Conservation (phyloP, 139 green algal species). For the Parachlorella kessleri region DNA sequence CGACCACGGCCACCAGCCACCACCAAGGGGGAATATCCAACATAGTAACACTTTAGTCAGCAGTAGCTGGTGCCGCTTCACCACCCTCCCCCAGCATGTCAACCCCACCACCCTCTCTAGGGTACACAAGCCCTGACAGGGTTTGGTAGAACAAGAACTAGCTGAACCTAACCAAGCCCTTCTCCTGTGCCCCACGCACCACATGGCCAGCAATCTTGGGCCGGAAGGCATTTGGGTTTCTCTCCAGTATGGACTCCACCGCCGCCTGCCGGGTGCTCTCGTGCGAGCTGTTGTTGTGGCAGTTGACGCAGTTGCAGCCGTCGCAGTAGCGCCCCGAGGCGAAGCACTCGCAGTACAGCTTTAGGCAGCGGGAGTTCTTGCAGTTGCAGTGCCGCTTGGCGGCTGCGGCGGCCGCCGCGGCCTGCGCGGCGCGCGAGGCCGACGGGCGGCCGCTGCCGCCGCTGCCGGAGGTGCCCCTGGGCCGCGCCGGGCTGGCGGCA, state of each 20-base stretch:
- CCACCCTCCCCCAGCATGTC: too few relatives aligned
- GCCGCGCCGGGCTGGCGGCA: too few relatives aligned
- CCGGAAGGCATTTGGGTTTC: conserved; percentile 90
- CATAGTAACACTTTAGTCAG: too few relatives aligned
- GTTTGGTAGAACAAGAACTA: too few relatives aligned
- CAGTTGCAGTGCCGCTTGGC: conserved; percentile 77
- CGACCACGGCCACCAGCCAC: too few relatives aligned
- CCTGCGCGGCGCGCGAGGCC: background rate
- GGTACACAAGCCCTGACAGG: too few relatives aligned
- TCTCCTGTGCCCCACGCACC: too few relatives aligned
- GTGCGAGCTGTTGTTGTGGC: conserved; percentile 85
- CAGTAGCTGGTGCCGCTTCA: too few relatives aligned
- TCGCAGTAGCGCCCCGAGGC: conserved; percentile 45
- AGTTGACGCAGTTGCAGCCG: conserved; percentile 89
- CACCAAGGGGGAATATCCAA: too few relatives aligned
- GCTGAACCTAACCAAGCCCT: too few relatives aligned
- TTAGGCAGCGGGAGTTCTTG: conserved; percentile 89
- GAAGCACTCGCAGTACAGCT: conserved; percentile 92
- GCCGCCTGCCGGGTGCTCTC: conserved; percentile 73
- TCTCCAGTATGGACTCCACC: conserved; percentile 86
- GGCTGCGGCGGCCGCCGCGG: background rate
- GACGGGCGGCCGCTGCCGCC: background rate
- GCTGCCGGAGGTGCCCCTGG: background rate
- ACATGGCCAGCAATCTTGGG: conserved; percentile 78
- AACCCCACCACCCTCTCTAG: too few relatives aligned